phyloP scores from a whole-genome alignment of 768 basidiomycete species.

The Naganishia onofrii region DNA sequence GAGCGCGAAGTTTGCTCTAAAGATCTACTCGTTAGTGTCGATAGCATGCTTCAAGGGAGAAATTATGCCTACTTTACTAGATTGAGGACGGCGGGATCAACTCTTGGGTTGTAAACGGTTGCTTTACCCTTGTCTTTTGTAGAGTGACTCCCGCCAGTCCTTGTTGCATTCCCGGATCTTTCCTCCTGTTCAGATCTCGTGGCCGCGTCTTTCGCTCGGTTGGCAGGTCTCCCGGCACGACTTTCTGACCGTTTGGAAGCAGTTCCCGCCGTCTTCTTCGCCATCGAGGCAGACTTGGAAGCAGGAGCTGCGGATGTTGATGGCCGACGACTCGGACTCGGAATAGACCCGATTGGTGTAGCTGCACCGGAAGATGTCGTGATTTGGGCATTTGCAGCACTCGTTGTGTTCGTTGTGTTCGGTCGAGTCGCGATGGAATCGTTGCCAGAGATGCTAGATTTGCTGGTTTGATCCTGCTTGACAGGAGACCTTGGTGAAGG shows the following conservation, averaged over 20 bases:
- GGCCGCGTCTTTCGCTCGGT: not conserved
- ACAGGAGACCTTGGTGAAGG: no score
- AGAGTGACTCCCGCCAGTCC: conserved; percentile 17
- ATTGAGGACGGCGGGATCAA: conserved; percentile 22
- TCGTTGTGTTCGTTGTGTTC: not conserved
- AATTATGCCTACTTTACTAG: conserved; percentile 17
- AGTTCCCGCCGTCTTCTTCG: not conserved
- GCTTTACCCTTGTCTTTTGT: conserved; percentile 15
- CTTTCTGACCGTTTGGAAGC: not conserved
- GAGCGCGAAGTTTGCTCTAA: conserved; percentile 11
- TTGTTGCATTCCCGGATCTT: not conserved
- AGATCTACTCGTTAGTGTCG: not conserved
- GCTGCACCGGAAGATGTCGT: not conserved
- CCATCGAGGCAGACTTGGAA: not conserved
- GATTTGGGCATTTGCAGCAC: not conserved
- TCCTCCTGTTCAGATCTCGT: not conserved
- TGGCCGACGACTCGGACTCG: not conserved
- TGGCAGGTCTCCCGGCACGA: not conserved
- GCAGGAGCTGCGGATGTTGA: not conserved
- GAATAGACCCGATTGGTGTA: not conserved
- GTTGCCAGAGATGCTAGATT: no score
- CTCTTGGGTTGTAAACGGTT: not conserved
- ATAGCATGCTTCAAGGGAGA: not conserved
- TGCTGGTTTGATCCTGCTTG: no score
- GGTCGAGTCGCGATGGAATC: not conserved